These are phyloP conservation scores for Moniliella sp. DNA, from an alignment of 1,284 basidiomycete species.

Conservation along the genomic window DNA sequence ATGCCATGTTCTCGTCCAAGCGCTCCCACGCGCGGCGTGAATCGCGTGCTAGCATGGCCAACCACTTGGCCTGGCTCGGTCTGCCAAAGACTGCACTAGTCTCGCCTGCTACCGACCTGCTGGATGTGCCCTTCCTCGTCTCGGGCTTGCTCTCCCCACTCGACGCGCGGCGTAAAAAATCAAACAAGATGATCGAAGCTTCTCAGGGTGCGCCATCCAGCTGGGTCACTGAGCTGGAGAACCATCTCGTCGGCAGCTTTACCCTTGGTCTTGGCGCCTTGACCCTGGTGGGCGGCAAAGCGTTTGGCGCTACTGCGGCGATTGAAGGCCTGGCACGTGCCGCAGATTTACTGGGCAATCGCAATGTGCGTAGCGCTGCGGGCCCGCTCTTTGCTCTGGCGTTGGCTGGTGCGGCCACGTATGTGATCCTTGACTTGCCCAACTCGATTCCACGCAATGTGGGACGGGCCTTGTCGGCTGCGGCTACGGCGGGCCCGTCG, in stretches of 20 bases:
- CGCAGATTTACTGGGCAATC: constrained; percentile 53
- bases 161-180: not conserved
- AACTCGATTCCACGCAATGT: constrained; percentile 64
- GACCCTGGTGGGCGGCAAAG: constrained; percentile 62
- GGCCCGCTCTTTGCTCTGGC: constrained; percentile 48
- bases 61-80: constrained; percentile 15
- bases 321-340: constrained; percentile 22
- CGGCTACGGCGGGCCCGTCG: constrained; percentile 7
- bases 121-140: constrained; percentile 54
- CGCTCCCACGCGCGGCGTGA: constrained; percentile 29
- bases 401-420: constrained; percentile 42
- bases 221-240: constrained; percentile 35
- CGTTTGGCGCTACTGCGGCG: constrained; percentile 42
- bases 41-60: constrained; percentile 3
- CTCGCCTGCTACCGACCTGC: constrained; percentile 49
- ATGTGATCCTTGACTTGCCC: constrained; percentile 71
- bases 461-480: constrained; percentile 18
- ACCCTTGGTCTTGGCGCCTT: constrained; percentile 45
- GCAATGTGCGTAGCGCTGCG: constrained; percentile 62
- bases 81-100: constrained; percentile 21
- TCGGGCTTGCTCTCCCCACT: constrained; percentile 18
- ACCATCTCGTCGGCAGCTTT: constrained; percentile 7
- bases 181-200: constrained; percentile 1
- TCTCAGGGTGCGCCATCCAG: no score
- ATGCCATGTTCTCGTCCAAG: constrained; percentile 66